These are phyloP conservation scores for Aspergillus fumigatus DNA, from an alignment of 2,329 filamentous ascomycete species.

Conservation along the genomic window DNA sequence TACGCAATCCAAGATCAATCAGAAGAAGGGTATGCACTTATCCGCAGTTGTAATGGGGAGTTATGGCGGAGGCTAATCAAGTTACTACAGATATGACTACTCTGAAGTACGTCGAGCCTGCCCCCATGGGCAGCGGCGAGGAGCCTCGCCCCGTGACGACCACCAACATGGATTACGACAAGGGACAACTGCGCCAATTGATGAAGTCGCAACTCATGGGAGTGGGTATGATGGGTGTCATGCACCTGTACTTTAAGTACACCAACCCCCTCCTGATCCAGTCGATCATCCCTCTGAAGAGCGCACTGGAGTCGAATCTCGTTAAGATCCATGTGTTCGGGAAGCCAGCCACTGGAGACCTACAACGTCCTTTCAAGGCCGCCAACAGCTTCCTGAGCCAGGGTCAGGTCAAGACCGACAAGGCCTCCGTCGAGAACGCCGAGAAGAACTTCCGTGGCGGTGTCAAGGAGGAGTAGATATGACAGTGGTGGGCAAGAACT, in stretches of 20 bases:
- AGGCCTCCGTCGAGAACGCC: slow-evolving; percentile 61
- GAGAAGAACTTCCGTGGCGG: slow-evolving; percentile 48
- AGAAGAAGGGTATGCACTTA: slow-evolving; percentile 79
- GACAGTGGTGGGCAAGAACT: neutral
- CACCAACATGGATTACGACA: slow-evolving; percentile 93
- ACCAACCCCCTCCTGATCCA: slow-evolving; percentile 98
- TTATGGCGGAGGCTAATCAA: neutral
- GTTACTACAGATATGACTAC: slow-evolving; percentile 74
- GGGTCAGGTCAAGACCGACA: slow-evolving; percentile 78
- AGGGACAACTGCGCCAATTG: slow-evolving; percentile 73
- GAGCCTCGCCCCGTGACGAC: slow-evolving; percentile 96
- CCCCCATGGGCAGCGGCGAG: slow-evolving; percentile 87
- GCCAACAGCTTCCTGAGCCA: slow-evolving; percentile 72
- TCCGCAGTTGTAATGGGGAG: neutral
- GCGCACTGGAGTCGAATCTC: slow-evolving; percentile 89
- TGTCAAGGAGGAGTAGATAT: slow-evolving; percentile 46
- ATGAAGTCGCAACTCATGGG: slow-evolving; percentile 95
- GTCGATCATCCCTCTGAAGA: slow-evolving; percentile 96
- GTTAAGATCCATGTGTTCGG: slow-evolving; percentile 94
- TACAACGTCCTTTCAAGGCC: slow-evolving; percentile 95
- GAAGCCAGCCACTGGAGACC: slow-evolving; percentile 78
- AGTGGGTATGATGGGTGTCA: slow-evolving; percentile 94
- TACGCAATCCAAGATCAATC: slow-evolving; percentile 79
- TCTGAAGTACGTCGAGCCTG: slow-evolving; percentile 96
- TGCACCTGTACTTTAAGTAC: slow-evolving; percentile 99